A percentile compares a stretch with the other conserved stretches of the same genome.
These are phyloP conservation scores for Naegleria lovaniensis DNA, from an alignment of 208 protist species.

Conservation along the genomic window DNA sequence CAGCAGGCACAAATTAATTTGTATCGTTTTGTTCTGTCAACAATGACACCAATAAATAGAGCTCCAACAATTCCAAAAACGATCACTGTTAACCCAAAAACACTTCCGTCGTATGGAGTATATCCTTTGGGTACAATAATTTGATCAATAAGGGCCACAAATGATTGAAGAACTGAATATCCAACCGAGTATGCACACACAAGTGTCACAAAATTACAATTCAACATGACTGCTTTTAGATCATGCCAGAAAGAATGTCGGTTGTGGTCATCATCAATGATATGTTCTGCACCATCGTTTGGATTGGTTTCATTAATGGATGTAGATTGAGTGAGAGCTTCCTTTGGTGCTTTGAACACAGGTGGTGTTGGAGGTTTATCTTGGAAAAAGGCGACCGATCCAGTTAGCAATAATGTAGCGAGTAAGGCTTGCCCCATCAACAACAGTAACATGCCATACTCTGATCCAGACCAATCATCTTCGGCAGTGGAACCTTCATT, in stretches of 20 bases:
- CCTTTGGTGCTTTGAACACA: neutral
- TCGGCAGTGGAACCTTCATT: neutral
- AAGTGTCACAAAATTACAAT: slow-evolving; percentile 1
- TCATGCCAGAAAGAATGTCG: neutral
- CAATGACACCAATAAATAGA: neutral
- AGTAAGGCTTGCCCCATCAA: neutral
- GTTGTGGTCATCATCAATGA: neutral
- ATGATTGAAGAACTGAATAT: neutral
- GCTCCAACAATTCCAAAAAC: neutral
- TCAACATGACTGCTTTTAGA: neutral
- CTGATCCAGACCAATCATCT: neutral
- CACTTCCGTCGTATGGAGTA: neutral
- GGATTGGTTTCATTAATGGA: neutral
- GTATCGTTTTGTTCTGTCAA: neutral
- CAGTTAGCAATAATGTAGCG: neutral
- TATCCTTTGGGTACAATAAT: slow-evolving; percentile 17
- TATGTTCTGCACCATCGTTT: neutral
- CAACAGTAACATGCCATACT: neutral
- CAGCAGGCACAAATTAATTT: neutral
- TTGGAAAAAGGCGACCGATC: neutral
- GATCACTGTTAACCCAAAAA: neutral
- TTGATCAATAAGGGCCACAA: slow-evolving; percentile 5
- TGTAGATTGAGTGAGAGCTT: neutral
- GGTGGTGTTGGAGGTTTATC: neutral
- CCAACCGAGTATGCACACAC: neutral